Base-by-base conservation (phyloP, 768 basidiomycete species). In the Ramaria sp. region DNA sequence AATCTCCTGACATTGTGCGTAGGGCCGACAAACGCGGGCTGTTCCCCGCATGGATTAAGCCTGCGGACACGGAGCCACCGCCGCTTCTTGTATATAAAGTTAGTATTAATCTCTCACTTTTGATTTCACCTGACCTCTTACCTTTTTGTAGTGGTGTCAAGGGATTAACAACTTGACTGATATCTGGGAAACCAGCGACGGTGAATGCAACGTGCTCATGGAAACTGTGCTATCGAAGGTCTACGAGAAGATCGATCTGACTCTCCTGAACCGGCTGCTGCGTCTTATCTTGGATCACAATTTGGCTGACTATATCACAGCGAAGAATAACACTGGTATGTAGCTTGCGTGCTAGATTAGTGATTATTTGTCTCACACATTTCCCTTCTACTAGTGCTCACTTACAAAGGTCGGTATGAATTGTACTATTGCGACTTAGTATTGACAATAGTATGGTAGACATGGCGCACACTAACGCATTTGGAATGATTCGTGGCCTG, bases 31-130 rank as follows among this genome's bases (percentile, higher is more conserved):
- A 98, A 68, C 87, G 96, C 61, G 91, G 92, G 47, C 71, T 99
- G 22, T 98, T 98, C 84, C 96, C 96, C 10, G 83, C 92, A 1
- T 99, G 96, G 95, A 96, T 99, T 67, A 99, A 98, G 71, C 96
- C 96, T 24, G 88, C 91, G 48, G 93, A 98, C 62, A 94, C 91
- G 0, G 95, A 98, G 64, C 95, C 95, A 2, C 93, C 95, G 0
- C 95, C 95, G 2, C 78, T 98, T 15, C 81, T 98, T 30, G 94
- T 97, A 30, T 98, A 97, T 74, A 98, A 97, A 67, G 74, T 75
- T 58, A 32, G 61, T 53, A 15, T 34, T 34, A 1, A 8, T 34
- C 32, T 34, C 32, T 9, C 3, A 34, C 10, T 12, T 48, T 36
- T 41, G 27, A 25, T n/a, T 4, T 7, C 13, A 37, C 18, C 28